Evolutionary conservation across 2,329 filamentous ascomycete genomes (phyloP).

Genomic region (Aureobasidium sp.): DNA sequence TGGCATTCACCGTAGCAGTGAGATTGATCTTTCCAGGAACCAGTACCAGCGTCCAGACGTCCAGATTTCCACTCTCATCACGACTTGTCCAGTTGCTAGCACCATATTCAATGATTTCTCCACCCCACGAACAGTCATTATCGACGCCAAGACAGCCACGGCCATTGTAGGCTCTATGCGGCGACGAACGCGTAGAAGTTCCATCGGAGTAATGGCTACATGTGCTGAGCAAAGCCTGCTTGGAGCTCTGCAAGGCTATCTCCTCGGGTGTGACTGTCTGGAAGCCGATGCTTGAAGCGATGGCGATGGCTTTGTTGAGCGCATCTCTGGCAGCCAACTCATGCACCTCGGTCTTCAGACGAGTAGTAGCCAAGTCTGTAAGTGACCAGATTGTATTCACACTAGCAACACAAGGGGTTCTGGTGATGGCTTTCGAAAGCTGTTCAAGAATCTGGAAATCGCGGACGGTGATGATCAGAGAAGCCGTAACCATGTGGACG

Average conservation of each 20-base stretch:
- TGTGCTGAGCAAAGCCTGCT: background rate
- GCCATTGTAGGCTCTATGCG: background rate
- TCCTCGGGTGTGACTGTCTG: background rate
- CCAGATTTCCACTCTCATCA: background rate
- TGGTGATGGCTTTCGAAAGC: background rate
- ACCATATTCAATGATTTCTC: background rate
- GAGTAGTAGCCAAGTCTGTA: background rate
- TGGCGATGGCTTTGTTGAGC: background rate
- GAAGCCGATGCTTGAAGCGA: background rate
- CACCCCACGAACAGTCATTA: background rate
- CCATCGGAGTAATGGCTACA: background rate
- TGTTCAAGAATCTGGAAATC: background rate
- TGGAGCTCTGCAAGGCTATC: background rate
- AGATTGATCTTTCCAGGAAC: background rate
- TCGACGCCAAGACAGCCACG: background rate
- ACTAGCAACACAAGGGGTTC: background rate
- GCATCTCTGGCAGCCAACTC: background rate
- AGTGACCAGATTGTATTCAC: background rate
- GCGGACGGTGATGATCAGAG: background rate
- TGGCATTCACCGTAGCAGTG: background rate
- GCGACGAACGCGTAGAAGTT: background rate
- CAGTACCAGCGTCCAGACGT: background rate
- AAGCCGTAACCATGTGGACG: background rate
- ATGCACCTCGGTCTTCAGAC: background rate
- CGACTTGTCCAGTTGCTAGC: background rate